Conservation (phyloP, 2,329 filamentous ascomycete species). For the Hymenoscyphus linearis region DNA sequence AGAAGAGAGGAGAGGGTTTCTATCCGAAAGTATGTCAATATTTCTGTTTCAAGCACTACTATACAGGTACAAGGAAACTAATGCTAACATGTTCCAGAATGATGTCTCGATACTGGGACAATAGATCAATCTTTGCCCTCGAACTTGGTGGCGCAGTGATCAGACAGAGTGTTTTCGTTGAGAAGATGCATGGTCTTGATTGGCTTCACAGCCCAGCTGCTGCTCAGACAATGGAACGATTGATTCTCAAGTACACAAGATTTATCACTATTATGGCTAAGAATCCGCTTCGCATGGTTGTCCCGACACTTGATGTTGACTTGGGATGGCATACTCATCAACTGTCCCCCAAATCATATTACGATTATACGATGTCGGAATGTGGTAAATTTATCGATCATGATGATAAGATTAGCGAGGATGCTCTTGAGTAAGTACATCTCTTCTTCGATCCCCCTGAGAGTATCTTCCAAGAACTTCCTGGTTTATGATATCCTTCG, state of each 20-base stretch:
- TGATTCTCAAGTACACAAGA: conserved; percentile 59
- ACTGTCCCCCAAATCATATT: conserved; percentile 60
- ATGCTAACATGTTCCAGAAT: conserved; percentile 37
- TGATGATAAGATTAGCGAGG: conserved; percentile 76
- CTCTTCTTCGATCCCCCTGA: not conserved
- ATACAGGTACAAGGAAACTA: not conserved
- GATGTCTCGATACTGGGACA: conserved; percentile 68
- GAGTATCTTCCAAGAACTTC: not conserved
- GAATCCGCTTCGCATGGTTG: conserved; percentile 44
- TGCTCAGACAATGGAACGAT: conserved; percentile 55
- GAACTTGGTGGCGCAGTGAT: conserved; percentile 62
- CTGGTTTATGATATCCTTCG: not conserved
- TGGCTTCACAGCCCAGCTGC: conserved; percentile 71
- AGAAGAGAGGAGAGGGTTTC: conserved; percentile 36
- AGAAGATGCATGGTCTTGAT: conserved; percentile 72
- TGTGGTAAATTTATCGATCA: conserved; percentile 66
- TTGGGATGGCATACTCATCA: conserved; percentile 77
- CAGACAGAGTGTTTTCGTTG: conserved; percentile 59
- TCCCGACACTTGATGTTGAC: conserved; percentile 71
- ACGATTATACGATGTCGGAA: conserved; percentile 44
- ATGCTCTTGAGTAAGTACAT: conserved; percentile 43
- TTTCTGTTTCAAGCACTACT: not conserved
- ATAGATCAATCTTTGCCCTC: conserved; percentile 57
- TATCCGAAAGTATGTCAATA: conserved; percentile 39
- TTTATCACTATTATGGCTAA: conserved; percentile 56